Evolutionary conservation across 257 asterid species (phyloP).

Genomic region (Solanum megistacrolobum): DNA sequence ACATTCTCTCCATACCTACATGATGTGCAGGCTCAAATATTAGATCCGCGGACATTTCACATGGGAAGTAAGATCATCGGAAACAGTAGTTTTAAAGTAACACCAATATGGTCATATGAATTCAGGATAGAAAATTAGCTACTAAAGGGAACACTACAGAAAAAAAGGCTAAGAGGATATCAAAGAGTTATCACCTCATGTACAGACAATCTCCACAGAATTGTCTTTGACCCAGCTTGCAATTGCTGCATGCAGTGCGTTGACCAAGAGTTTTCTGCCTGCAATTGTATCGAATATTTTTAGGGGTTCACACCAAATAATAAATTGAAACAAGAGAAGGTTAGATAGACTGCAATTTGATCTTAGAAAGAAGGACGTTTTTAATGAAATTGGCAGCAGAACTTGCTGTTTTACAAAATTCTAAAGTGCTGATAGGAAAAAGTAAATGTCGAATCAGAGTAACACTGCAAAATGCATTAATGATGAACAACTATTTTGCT

Average conservation of each 20-base stretch:
- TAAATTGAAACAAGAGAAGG: not conserved
- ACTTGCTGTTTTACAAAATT: not conserved
- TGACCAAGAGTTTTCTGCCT: constrained; percentile 59
- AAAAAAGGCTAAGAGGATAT: not conserved
- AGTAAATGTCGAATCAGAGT: not conserved
- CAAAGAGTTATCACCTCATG: constrained; percentile 36
- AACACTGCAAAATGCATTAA: not conserved
- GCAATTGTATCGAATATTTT: not conserved
- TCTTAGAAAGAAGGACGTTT: not conserved
- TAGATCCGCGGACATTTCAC: not conserved
- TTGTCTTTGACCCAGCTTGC: constrained; percentile 39
- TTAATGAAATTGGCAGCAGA: not conserved
- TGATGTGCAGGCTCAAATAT: not conserved
- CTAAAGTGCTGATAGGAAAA: not conserved
- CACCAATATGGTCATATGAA: not conserved
- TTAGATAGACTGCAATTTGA: not conserved
- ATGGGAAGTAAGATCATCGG: not conserved
- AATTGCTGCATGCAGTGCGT: constrained; percentile 49
- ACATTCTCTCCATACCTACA: constrained; percentile 69
- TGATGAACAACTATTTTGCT: not conserved
- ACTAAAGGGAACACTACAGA: not conserved
- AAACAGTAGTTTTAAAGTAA: not conserved
- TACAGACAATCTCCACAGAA: constrained; percentile 76
- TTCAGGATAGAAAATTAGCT: not conserved
- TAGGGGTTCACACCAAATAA: not conserved